Percentiles rank a stretch among this genome's conserved stretches.
Evolutionary conservation across 169 alveolate genomes (phyloP).

Genomic region (Plasmodium yoelii): DNA sequence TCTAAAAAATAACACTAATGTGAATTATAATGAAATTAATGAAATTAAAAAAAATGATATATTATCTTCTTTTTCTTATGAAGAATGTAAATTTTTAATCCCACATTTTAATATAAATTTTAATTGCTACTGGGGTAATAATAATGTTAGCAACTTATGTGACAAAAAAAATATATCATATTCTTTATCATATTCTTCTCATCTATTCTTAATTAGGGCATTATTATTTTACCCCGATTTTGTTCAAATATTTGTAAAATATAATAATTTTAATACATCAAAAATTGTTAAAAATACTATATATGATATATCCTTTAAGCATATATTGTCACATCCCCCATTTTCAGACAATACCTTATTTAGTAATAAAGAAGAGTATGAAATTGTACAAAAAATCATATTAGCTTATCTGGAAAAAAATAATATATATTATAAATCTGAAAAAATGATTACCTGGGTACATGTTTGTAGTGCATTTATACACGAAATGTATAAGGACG

Average conservation of each 20-base stretch:
- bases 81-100: slow-evolving; percentile 35
- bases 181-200: slow-evolving; percentile 50
- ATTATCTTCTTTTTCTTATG: slow-evolving; percentile 23
- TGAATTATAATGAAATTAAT: slow-evolving; percentile 8
- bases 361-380: slow-evolving; percentile 11
- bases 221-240: slow-evolving; percentile 32
- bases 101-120: slow-evolving; percentile 36
- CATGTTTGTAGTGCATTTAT: slow-evolving; percentile 65
- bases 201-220: slow-evolving; percentile 38
- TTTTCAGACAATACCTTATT: slow-evolving; percentile 21
- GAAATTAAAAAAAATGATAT: slow-evolving; percentile 13
- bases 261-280: slow-evolving; percentile 36
- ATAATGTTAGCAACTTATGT: background rate
- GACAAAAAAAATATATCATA: slow-evolving; percentile 1
- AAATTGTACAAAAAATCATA: slow-evolving; percentile 34
- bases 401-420: slow-evolving; percentile 30
- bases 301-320: slow-evolving; percentile 21
- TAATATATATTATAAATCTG: slow-evolving; percentile 57
- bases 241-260: slow-evolving; percentile 23
- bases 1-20: slow-evolving; percentile 21
- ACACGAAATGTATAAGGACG: slow-evolving; percentile 35
- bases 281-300: slow-evolving; percentile 55
- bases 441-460: slow-evolving; percentile 51
- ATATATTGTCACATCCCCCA: slow-evolving; percentile 33
- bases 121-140: slow-evolving; percentile 8